These are phyloP conservation scores for Astragalus glycyphyllos DNA, from an alignment of 306 rosid genomes.

Conservation along the genomic window DNA sequence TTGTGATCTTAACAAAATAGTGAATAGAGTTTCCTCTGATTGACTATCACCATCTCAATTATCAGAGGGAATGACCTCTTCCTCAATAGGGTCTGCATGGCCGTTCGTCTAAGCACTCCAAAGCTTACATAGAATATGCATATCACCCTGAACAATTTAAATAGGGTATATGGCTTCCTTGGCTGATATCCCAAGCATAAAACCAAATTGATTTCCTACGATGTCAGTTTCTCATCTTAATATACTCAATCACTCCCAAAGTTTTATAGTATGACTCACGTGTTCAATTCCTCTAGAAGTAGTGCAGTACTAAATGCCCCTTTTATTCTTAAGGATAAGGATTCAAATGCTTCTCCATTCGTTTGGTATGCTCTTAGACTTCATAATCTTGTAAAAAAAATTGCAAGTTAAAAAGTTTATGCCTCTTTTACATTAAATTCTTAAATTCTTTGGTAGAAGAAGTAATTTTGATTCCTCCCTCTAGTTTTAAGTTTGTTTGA, in stretches of 20 bases:
- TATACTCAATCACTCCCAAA: neutral
- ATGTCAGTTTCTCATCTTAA: no score
- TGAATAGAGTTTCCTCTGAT: no score
- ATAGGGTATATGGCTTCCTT: neutral
- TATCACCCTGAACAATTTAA: no score
- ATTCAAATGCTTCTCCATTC: no score
- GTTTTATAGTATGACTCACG: neutral
- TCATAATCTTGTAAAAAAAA: neutral
- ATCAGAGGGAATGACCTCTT: no score
- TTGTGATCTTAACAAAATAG: no score
- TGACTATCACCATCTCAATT: no score
- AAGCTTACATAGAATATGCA: no score
- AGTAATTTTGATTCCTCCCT: conserved; percentile 2
- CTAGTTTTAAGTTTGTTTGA: conserved; percentile 16
- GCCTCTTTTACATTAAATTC: conserved; percentile 1
- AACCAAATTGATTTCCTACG: neutral
- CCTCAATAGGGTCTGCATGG: no score
- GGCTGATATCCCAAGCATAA: neutral
- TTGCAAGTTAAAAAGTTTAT: no score
- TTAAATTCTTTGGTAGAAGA: neutral
- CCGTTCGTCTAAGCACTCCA: no score
- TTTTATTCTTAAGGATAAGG: no score
- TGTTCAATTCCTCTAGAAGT: neutral
- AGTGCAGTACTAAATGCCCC: neutral
- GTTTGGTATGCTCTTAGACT: neutral